A percentile compares a stretch with the other conserved stretches of the same genome.
phyloP scores from a whole-genome alignment of 495 filamentous ascomycete species.

The Bacidia rubella region DNA sequence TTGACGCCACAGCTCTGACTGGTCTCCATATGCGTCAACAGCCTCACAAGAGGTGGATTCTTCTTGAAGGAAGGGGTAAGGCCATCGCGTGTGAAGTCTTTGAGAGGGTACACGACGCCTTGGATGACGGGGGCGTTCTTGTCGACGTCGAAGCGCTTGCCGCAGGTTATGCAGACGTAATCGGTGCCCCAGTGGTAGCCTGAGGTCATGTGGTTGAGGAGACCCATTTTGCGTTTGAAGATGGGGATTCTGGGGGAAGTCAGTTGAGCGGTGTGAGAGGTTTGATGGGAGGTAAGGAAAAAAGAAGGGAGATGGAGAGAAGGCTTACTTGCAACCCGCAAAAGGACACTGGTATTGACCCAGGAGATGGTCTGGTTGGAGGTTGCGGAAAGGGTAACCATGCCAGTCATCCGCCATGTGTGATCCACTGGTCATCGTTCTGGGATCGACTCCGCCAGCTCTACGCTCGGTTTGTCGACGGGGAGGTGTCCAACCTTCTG shows the following conservation, averaged over 20 bases:
- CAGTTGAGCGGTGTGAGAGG: background rate
- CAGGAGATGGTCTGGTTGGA: background rate
- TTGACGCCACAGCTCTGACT: slow-evolving; percentile 31
- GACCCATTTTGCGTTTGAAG: slow-evolving; percentile 6
- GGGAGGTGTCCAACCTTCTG: background rate
- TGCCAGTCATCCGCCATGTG: background rate
- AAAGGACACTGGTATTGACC: slow-evolving; percentile 16
- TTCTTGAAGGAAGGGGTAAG: slow-evolving; percentile 24
- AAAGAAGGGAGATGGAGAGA: background rate
- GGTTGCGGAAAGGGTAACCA: background rate
- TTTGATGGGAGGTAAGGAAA: background rate
- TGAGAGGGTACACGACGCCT: background rate
- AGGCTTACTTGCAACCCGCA: slow-evolving; percentile 15
- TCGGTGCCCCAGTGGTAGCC: slow-evolving; percentile 9
- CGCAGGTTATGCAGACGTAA: slow-evolving; percentile 31
- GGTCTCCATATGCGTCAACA: slow-evolving; percentile 38
- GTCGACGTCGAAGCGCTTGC: slow-evolving; percentile 30
- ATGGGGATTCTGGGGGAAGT: slow-evolving; percentile 6
- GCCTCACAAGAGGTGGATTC: slow-evolving; percentile 6
- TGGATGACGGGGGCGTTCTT: slow-evolving; percentile 16
- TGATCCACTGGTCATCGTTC: background rate
- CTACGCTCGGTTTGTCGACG: background rate
- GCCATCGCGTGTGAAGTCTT: background rate
- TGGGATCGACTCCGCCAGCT: background rate
- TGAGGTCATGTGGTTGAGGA: slow-evolving; percentile 18